Conservation (phyloP, 2,329 filamentous ascomycete genomes). For the Venturia pyrina region DNA sequence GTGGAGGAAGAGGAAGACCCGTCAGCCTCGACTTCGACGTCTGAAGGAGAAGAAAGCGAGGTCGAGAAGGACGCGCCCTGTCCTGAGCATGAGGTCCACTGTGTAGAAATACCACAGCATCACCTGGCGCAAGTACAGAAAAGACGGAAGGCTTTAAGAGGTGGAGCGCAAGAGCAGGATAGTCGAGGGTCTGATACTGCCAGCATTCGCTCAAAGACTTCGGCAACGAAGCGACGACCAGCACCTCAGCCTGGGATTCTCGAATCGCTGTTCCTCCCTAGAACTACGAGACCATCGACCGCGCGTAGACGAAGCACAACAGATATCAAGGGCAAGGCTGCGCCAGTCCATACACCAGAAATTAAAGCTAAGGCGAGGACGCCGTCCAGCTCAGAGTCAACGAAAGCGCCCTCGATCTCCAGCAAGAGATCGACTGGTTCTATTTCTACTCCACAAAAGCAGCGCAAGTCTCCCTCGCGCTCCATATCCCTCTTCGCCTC, state of each 20-base stretch:
- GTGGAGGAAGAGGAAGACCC: neutral
- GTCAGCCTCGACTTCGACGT: neutral
- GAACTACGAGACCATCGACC: neutral
- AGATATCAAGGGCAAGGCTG: neutral
- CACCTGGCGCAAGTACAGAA: constrained; percentile 3
- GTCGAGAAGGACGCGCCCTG: neutral
- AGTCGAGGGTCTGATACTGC: neutral
- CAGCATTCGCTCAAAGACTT: constrained; percentile 1
- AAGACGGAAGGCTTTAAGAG: neutral
- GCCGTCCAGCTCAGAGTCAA: neutral
- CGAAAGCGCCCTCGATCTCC: neutral
- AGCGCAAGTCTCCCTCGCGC: neutral
- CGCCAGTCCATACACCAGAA: neutral
- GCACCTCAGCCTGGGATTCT: constrained; percentile 4
- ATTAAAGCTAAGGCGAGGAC: neutral
- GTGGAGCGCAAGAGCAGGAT: neutral
- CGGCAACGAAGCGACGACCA: neutral
- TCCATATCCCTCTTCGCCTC: neutral
- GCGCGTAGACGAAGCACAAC: neutral
- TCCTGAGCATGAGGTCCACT: neutral
- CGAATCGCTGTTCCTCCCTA: constrained; percentile 2
- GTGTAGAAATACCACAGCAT: neutral
- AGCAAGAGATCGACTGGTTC: neutral
- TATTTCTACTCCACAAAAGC: neutral
- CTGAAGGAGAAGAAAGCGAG: constrained; percentile 1